Percentiles rank a stretch among this genome's conserved stretches.
phyloP scores from a whole-genome alignment of 331 rosid genomes.

The Dryas integrifolia region DNA sequence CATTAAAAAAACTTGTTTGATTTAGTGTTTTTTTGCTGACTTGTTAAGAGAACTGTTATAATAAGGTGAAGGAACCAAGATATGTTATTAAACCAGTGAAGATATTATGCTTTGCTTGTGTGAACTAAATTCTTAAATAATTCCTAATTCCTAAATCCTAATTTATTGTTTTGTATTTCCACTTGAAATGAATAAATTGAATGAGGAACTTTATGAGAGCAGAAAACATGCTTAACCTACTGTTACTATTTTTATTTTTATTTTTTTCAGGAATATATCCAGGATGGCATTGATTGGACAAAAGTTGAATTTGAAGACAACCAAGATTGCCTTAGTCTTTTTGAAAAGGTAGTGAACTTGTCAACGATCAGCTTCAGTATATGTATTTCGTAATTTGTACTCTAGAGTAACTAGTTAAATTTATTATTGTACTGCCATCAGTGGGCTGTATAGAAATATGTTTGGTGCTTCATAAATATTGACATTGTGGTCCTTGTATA shows the following conservation, averaged over 20 bases:
- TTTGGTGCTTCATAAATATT: neutral
- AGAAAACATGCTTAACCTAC: constrained; percentile 13
- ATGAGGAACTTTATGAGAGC: neutral
- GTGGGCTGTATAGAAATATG: neutral
- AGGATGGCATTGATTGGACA: constrained; percentile 98
- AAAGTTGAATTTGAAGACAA: constrained; percentile 98
- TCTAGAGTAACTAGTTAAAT: neutral
- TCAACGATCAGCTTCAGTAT: neutral
- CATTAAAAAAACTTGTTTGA: neutral
- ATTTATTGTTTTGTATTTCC: neutral
- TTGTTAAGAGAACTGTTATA: neutral
- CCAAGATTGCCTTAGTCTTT: constrained; percentile 92
- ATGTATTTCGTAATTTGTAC: neutral
- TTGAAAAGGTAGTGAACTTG: constrained; percentile 71
- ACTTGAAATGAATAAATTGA: neutral
- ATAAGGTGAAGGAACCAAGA: neutral
- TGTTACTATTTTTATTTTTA: constrained; percentile 3
- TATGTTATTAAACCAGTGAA: neutral
- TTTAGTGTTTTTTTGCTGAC: neutral
- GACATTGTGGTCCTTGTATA: neutral
- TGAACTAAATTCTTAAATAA: neutral
- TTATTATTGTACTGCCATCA: neutral
- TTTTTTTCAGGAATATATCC: constrained; percentile 78
- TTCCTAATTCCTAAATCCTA: neutral
- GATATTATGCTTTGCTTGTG: constrained; percentile 1